Conservation (phyloP, 495 filamentous ascomycete species). For the Daldinia concentrica region DNA sequence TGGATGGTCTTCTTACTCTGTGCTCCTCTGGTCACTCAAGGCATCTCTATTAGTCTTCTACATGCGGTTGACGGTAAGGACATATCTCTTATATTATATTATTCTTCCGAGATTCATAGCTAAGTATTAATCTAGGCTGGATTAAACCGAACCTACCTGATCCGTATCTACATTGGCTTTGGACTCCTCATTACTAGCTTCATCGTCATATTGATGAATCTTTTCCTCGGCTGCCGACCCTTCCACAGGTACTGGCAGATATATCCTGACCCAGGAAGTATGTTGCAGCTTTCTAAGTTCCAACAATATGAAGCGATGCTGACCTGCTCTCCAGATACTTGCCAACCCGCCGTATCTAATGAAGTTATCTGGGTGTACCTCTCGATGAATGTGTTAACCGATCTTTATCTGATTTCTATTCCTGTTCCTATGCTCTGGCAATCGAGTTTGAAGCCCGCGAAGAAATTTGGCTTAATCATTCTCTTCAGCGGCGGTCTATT, state of each 20-base stretch:
- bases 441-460: conserved; percentile 53
- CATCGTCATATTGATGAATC: conserved; percentile 59
- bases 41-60: conserved; percentile 66
- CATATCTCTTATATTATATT: neutral
- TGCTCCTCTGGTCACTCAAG: conserved; percentile 64
- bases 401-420: conserved; percentile 60
- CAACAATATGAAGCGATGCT: neutral
- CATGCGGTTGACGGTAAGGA: conserved; percentile 63
- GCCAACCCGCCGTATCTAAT: conserved; percentile 58
- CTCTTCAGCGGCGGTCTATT: conserved; percentile 61
- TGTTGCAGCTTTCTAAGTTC: conserved; percentile 27
- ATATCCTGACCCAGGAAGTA: conserved; percentile 61
- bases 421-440: conserved; percentile 63
- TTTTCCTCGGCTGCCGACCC: conserved; percentile 62
- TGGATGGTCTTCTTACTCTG: conserved; percentile 66
- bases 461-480: conserved; percentile 58
- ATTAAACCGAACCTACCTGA: conserved; percentile 53
- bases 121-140: conserved; percentile 48
- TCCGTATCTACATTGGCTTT: conserved; percentile 64
- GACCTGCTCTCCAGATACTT: conserved; percentile 47
- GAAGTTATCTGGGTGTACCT: conserved; percentile 57
- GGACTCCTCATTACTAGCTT: conserved; percentile 59
- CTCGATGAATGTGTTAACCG: conserved; percentile 55
- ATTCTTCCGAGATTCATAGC: neutral
- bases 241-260: conserved; percentile 64